These are phyloP conservation scores for Phalaenopsis aphrodite DNA, from an alignment of 106 monocot genomes.

Conservation along the genomic window DNA sequence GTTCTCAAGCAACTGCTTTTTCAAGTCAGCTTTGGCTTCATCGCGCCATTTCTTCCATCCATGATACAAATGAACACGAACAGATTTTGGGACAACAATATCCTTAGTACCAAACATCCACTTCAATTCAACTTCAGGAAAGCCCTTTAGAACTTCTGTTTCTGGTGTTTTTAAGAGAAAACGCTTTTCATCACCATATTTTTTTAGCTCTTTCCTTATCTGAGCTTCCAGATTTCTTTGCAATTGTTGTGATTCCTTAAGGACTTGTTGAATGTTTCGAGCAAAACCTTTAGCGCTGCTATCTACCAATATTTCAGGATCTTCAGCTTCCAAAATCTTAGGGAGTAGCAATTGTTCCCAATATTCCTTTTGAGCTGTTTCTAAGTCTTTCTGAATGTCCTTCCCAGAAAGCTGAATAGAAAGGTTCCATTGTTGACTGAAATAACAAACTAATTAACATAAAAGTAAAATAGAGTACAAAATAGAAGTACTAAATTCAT, in stretches of 20 bases:
- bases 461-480: neutral
- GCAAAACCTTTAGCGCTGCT: conserved; percentile 33
- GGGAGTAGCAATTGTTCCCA: conserved; percentile 66
- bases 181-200: conserved; percentile 54
- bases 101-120: conserved; percentile 85
- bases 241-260: conserved; percentile 50
- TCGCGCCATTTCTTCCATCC: conserved; percentile 94
- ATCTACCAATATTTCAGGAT: conserved; percentile 33
- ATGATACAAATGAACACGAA: conserved; percentile 56
- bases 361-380: conserved; percentile 46
- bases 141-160: conserved; percentile 61
- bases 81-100: conserved; percentile 61
- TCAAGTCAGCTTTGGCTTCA: conserved; percentile 60
- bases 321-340: conserved; percentile 45
- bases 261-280: conserved; percentile 32
- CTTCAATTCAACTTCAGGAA: conserved; percentile 71
- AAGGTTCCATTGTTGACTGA: conserved; percentile 21
- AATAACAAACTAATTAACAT: conserved; percentile 4
- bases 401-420: conserved; percentile 29
- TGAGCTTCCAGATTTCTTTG: conserved; percentile 66
- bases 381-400: conserved; percentile 53
- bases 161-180: conserved; percentile 48
- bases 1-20: conserved; percentile 52
- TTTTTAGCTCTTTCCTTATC: conserved; percentile 43
- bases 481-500: neutral